phyloP scores from a whole-genome alignment of 805 yeast species.

The Yarrowia keelungensis region DNA sequence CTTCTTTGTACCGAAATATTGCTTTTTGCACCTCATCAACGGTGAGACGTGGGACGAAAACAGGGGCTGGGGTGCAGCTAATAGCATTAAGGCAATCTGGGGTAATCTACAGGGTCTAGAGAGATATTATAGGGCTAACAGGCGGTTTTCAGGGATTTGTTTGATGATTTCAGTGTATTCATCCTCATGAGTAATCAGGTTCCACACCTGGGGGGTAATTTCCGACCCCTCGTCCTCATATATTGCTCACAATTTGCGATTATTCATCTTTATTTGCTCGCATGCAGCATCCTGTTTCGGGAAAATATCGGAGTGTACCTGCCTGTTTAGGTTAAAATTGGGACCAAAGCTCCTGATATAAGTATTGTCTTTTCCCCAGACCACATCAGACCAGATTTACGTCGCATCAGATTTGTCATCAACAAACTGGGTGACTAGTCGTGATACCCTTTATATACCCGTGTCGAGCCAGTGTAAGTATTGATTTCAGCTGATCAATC shows the following conservation, averaged over 20 bases:
- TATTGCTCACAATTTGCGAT: constrained; percentile 23
- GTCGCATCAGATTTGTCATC: not conserved
- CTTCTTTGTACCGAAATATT: too few relatives aligned
- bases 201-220: not conserved
- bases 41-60: not conserved
- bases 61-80: not conserved
- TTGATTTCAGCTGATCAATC: too few relatives aligned
- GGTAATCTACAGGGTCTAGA: not conserved
- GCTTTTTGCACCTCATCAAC: too few relatives aligned
- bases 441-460: constrained; percentile 3
- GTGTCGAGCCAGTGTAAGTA: too few relatives aligned
- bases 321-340: constrained; percentile 31
- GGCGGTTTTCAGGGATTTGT: too few relatives aligned
- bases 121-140: too few relatives aligned
- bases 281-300: constrained; percentile 31
- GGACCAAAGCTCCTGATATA: constrained; percentile 6
- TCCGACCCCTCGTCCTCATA: not conserved
- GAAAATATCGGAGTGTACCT: constrained; percentile 14
- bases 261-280: constrained; percentile 31
- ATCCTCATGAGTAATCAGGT: not conserved
- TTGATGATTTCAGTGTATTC: too few relatives aligned
- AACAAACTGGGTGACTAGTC: not conserved
- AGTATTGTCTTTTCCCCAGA: not conserved
- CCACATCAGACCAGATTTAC: not conserved
- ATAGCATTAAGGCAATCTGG: not conserved